phyloP scores from a whole-genome alignment of 164 flowering plant genomes.

The Umbellularia californica region DNA sequence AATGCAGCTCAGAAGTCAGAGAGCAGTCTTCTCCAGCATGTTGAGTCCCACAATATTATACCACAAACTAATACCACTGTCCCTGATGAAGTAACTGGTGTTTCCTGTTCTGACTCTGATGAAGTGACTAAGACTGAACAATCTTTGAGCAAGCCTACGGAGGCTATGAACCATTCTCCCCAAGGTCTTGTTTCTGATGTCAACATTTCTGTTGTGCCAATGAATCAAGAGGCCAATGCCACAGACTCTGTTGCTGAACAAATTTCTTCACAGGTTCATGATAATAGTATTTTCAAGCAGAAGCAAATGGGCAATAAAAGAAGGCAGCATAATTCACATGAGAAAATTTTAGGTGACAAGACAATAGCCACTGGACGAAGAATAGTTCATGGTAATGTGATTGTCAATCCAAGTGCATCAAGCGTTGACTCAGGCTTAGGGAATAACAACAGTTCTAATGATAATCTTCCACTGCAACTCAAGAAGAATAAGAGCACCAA shows the following conservation, averaged over 20 bases:
- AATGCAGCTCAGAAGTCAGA: conserved; percentile 35
- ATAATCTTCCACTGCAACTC: conserved; percentile 36
- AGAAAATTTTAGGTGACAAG: conserved; percentile 32
- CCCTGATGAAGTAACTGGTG: conserved; percentile 11
- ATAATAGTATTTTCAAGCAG: conserved; percentile 34
- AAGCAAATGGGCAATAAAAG: conserved; percentile 46
- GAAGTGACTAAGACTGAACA: conserved; percentile 13
- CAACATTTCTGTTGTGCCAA: conserved; percentile 16
- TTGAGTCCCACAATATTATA: conserved; percentile 19
- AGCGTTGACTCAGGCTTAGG: conserved; percentile 23
- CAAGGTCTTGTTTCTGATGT: conserved; percentile 18
- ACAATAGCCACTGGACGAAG: conserved; percentile 18
- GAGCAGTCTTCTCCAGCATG: conserved; percentile 19
- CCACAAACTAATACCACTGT: conserved; percentile 8
- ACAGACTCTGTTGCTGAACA: conserved; percentile 11
- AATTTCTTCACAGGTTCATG: conserved; percentile 26
- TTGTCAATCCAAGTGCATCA: conserved; percentile 15
- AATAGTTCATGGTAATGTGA: conserved; percentile 20
- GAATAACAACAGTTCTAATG: conserved; percentile 12
- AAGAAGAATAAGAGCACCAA: conserved; percentile 55
- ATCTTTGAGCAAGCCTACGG: conserved; percentile 17
- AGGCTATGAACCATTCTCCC: conserved; percentile 15
- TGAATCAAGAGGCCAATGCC: conserved; percentile 19
- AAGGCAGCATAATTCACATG: conserved; percentile 35
- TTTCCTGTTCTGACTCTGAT: conserved; percentile 15